Conservation (phyloP, 2,329 filamentous ascomycete genomes). For the Ophiocordyceps camponoti-floridani region DNA sequence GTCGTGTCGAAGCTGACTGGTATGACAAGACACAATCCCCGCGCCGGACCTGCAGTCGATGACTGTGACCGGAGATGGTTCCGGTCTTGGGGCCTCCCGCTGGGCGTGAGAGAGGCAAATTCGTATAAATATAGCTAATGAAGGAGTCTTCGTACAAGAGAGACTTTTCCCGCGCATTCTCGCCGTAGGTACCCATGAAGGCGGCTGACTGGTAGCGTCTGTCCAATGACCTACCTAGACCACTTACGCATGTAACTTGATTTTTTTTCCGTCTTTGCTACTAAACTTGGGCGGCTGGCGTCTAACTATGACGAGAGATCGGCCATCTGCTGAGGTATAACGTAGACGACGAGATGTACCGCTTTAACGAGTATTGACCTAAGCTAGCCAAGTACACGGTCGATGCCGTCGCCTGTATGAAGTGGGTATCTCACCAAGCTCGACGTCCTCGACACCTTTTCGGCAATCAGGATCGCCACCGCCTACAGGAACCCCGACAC, state of each 20-base stretch:
- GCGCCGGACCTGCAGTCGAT: neutral
- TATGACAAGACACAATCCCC: neutral
- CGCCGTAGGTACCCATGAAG: no score
- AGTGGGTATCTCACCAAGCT: conserved; percentile 6
- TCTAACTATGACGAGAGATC: conserved; percentile 43
- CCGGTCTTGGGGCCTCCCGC: neutral
- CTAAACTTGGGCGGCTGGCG: conserved; percentile 43
- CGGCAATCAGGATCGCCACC: conserved; percentile 39
- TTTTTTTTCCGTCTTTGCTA: no score
- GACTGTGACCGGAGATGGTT: neutral
- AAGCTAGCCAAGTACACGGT: conserved; percentile 43
- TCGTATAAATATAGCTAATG: no score
- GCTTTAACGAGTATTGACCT: conserved; percentile 39
- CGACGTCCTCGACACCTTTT: conserved; percentile 6
- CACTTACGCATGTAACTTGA: no score
- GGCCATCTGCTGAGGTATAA: conserved; percentile 48
- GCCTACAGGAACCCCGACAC: conserved; percentile 5
- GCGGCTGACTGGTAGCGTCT: no score
- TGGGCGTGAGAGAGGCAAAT: neutral
- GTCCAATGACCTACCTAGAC: no score
- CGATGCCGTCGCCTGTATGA: conserved; percentile 50
- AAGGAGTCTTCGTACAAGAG: no score
- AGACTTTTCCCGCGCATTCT: no score
- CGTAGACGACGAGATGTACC: conserved; percentile 48
- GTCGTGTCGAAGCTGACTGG: neutral